phyloP scores from a whole-genome alignment of 371 early-diverging fungal genomes.

The Dichotomocladium elegans region DNA sequence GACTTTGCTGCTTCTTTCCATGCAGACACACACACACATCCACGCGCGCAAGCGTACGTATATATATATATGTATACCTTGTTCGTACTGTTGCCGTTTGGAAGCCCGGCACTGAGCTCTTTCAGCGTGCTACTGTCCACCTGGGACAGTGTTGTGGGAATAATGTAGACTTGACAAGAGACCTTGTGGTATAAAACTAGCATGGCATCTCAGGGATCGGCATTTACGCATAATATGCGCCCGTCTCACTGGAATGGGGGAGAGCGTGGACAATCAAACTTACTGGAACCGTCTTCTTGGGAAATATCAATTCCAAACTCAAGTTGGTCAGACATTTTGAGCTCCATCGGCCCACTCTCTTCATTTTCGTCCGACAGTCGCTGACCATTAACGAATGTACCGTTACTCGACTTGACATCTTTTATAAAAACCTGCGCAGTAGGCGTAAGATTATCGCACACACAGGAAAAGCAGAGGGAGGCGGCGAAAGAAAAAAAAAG shows the following conservation, averaged over 20 bases:
- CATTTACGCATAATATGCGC: too few relatives aligned
- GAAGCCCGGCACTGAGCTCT: conserved; percentile 13
- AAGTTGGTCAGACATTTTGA: conserved; percentile 64
- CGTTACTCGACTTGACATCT: conserved; percentile 82
- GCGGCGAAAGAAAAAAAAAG: too few relatives aligned
- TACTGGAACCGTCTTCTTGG: conserved; percentile 55
- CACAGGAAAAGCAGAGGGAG: too few relatives aligned
- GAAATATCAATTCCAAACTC: conserved; percentile 89
- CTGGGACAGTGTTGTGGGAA: conserved; percentile 33
- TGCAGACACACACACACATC: too few relatives aligned
- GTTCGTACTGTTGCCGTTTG: conserved; percentile 8
- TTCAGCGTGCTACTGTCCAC: conserved; percentile 26
- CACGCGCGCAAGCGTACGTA: too few relatives aligned
- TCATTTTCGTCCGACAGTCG: conserved; percentile 69
- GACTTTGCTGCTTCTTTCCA: too few relatives aligned
- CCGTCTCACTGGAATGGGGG: not conserved
- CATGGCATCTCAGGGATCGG: too few relatives aligned
- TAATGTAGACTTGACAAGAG: conserved; percentile 52
- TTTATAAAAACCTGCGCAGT: conserved; percentile 60
- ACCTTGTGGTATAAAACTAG: conserved; percentile 72
- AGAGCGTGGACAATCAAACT: not conserved
- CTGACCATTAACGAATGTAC: conserved; percentile 81
- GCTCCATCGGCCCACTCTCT: conserved; percentile 58
- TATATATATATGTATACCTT: not conserved
- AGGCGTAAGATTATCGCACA: not conserved